These are phyloP conservation scores for Saccharomycopsis schoenii DNA, from an alignment of 805 yeast genomes.

Conservation along the genomic window DNA sequence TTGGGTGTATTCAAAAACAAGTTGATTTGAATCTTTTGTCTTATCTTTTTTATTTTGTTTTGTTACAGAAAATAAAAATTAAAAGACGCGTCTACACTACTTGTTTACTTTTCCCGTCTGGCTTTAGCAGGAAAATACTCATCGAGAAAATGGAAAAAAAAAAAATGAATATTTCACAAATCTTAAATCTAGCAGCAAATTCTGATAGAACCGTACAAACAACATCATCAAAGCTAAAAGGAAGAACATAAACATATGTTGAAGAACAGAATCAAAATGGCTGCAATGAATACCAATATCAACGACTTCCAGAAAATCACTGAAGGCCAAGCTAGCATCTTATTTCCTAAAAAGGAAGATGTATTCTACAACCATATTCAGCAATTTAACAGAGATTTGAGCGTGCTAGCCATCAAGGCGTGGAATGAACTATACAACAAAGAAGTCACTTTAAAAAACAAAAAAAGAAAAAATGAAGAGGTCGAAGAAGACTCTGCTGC, in stretches of 20 bases:
- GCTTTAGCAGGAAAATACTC: neutral
- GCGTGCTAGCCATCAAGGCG: conserved; percentile 76
- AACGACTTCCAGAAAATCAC: conserved; percentile 33
- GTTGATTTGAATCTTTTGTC: no score
- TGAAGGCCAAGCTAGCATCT: conserved; percentile 80
- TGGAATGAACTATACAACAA: conserved; percentile 60
- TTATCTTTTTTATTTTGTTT: neutral
- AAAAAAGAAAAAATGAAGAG: conserved; percentile 21
- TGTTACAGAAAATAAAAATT: neutral
- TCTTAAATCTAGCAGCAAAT: no score
- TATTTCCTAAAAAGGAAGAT: conserved; percentile 69
- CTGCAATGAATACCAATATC: conserved; percentile 19
- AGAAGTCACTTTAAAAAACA: conserved; percentile 20
- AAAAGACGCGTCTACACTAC: neutral
- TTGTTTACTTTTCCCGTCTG: neutral
- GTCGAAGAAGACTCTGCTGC: conserved; percentile 3
- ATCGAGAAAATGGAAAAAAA: neutral
- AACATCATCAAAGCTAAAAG: no score
- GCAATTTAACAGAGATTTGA: conserved; percentile 89
- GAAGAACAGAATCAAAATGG: neutral
- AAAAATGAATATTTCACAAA: no score
- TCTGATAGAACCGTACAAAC: no score
- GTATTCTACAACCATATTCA: conserved; percentile 96
- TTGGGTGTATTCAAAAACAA: no score
- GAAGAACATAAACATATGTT: neutral